These are phyloP conservation scores for Effrenium voratum DNA, from an alignment of 73 alveolate species.

Conservation along the genomic window DNA sequence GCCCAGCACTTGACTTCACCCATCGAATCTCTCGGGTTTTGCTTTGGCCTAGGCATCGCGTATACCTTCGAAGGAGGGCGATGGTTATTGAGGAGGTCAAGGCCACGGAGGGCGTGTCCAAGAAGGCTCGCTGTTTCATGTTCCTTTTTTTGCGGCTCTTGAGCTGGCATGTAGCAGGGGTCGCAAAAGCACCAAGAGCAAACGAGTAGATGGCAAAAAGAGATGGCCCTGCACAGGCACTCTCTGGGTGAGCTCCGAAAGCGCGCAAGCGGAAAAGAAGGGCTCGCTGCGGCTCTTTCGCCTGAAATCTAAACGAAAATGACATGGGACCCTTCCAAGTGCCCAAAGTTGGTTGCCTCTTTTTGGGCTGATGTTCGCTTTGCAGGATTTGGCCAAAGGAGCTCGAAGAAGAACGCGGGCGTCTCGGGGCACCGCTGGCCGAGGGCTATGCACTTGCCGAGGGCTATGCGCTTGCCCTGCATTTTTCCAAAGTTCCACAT, in stretches of 20 bases:
- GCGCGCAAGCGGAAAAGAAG: too few species aligned
- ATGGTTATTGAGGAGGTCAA: constrained; percentile 16
- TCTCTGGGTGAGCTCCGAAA: too few species aligned
- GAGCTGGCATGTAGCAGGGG: too few species aligned
- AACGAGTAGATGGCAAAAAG: too few species aligned
- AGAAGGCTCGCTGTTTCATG: constrained; percentile 53
- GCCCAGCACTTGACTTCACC: neutral
- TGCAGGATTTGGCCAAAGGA: constrained; percentile 86
- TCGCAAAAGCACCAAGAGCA: too few species aligned
- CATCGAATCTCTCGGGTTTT: neutral
- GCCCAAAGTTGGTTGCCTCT: neutral
- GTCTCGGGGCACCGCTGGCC: neutral
- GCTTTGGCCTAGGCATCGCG: constrained; percentile 18
- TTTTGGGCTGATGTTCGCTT: too few species aligned
- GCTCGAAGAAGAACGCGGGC: constrained; percentile 21
- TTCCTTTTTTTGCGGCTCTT: too few species aligned
- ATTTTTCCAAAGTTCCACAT: too few species aligned
- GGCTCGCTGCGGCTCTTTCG: too few species aligned
- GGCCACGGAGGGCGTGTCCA: constrained; percentile 7
- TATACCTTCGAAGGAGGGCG: constrained; percentile 67
- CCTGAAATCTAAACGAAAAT: neutral
- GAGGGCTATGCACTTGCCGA: too few species aligned
- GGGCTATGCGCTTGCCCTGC: too few species aligned
- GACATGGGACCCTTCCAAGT: neutral
- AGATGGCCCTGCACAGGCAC: too few species aligned